Evolutionary conservation across 257 asterid species (phyloP).

Genomic region (Solanum verrucosum): DNA sequence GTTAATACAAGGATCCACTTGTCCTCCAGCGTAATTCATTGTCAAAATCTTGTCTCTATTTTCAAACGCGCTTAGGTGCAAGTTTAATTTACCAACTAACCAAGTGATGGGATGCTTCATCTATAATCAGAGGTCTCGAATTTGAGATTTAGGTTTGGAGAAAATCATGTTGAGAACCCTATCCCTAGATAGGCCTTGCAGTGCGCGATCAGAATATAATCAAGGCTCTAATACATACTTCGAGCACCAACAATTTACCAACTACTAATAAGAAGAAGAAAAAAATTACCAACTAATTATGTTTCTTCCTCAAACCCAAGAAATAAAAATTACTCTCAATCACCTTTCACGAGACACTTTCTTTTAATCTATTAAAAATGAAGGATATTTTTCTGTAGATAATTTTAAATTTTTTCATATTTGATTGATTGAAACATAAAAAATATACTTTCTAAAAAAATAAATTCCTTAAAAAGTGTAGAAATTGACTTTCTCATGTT

Average conservation of each 20-base stretch:
- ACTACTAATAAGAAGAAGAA: neutral
- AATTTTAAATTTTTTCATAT: neutral
- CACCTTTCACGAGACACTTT: neutral
- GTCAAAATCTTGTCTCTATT: neutral
- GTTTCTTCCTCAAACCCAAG: neutral
- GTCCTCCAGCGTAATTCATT: neutral
- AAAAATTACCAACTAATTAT: neutral
- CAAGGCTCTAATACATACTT: rapidly evolving
- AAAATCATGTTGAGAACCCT: no score
- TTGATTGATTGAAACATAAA: neutral
- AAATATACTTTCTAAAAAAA: neutral
- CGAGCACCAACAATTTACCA: neutral
- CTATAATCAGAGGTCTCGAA: rapidly evolving
- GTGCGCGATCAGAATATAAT: no score
- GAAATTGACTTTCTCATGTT: neutral
- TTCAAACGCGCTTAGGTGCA: neutral
- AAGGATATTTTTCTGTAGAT: neutral
- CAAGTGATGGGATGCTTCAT: neutral
- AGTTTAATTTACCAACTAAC: neutral
- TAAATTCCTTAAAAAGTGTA: neutral
- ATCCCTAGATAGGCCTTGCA: no score
- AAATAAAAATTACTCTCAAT: neutral
- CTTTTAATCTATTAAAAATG: neutral
- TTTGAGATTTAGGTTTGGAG: neutral
- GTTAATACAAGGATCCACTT: neutral